These are phyloP conservation scores for Globisporangium canariense DNA, from an alignment of 352 stramenopile genomes.

Conservation along the genomic window DNA sequence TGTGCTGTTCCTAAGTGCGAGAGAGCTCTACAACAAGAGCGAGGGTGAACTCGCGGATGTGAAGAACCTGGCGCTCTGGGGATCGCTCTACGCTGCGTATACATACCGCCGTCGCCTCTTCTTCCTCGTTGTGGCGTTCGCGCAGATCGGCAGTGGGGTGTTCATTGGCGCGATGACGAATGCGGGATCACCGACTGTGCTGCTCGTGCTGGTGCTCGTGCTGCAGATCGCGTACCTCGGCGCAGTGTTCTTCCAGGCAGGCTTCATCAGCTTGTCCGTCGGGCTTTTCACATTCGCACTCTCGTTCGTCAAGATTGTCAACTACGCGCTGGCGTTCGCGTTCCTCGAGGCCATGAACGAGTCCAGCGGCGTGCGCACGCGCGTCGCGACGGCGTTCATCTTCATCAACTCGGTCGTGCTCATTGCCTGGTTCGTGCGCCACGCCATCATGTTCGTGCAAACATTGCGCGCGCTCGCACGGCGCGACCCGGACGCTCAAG, in stretches of 20 bases:
- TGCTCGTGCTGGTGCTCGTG: slow-evolving; percentile 45
- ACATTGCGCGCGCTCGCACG: slow-evolving; percentile 7
- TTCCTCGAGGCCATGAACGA: slow-evolving; percentile 48
- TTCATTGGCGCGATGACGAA: slow-evolving; percentile 50
- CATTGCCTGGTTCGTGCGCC: slow-evolving; percentile 55
- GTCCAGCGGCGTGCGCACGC: slow-evolving; percentile 29
- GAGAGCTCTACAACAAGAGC: slow-evolving; percentile 40
- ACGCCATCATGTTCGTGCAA: slow-evolving; percentile 43
- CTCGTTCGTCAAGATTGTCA: slow-evolving; percentile 48
- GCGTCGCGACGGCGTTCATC: slow-evolving; percentile 54
- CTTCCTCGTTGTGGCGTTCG: slow-evolving; percentile 46
- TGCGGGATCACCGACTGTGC: slow-evolving; percentile 23
- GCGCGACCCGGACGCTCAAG: not conserved
- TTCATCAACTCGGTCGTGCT: slow-evolving; percentile 64
- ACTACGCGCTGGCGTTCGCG: slow-evolving; percentile 53
- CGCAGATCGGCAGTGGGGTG: slow-evolving; percentile 52
- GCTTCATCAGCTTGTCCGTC: slow-evolving; percentile 34
- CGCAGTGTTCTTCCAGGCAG: slow-evolving; percentile 40
- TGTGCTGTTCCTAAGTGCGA: slow-evolving; percentile 32
- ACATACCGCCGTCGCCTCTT: slow-evolving; percentile 66
- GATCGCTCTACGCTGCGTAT: slow-evolving; percentile 59
- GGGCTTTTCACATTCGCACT: slow-evolving; percentile 51
- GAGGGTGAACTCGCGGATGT: slow-evolving; percentile 51
- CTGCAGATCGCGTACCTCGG: slow-evolving; percentile 51
- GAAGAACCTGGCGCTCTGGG: slow-evolving; percentile 53